Conservation (phyloP, 345 rosid species). For the Theobroma cacao region DNA sequence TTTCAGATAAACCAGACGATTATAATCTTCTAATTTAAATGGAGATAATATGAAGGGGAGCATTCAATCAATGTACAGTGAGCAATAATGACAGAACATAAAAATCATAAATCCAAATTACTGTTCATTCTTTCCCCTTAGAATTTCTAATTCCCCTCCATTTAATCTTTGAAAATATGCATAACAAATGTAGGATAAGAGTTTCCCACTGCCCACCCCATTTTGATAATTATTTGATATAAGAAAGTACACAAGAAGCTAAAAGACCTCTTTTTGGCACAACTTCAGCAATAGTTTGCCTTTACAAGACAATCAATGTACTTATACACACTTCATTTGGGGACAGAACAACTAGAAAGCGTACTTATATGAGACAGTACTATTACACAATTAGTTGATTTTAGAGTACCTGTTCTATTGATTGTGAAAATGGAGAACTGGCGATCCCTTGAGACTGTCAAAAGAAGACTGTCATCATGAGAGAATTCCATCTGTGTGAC, state of each 20-base stretch:
- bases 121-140: neutral
- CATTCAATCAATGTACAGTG: neutral
- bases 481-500: constrained; percentile 92
- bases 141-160: neutral
- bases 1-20: neutral
- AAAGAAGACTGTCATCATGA: constrained; percentile 66
- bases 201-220: neutral
- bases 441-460: constrained; percentile 94
- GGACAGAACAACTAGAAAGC: neutral
- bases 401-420: constrained; percentile 45
- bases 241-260: neutral
- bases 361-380: neutral
- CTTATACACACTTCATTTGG: neutral
- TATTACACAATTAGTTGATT: neutral
- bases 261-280: neutral
- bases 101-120: neutral
- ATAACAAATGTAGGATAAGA: neutral
- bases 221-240: neutral
- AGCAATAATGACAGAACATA: neutral
- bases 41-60: neutral
- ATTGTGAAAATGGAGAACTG: constrained; percentile 83
- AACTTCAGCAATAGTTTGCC: neutral
- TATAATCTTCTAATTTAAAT: neutral
- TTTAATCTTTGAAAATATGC: neutral
- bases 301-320: neutral